A percentile compares a stretch with the other conserved stretches of the same genome.
Evolutionary conservation across 495 filamentous ascomycete genomes (phyloP).

Genomic region (Aspergillus incahuasiensis): DNA sequence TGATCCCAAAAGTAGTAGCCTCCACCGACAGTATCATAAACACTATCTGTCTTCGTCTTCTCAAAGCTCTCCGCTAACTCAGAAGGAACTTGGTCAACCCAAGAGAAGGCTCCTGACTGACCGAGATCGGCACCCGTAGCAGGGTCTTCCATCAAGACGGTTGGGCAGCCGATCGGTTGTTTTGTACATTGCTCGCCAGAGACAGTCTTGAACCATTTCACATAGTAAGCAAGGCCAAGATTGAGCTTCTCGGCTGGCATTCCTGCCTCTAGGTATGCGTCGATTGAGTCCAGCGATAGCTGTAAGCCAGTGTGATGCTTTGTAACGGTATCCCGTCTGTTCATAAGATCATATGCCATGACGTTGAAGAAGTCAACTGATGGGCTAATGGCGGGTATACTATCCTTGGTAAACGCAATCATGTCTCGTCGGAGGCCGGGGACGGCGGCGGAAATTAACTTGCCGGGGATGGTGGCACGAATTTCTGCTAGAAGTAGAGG

Average conservation of each 20-base stretch:
- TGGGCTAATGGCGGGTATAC: conserved; percentile 55
- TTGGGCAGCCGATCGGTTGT: conserved; percentile 57
- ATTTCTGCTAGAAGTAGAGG: conserved; percentile 57
- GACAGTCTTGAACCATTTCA: conserved; percentile 62
- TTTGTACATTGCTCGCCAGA: conserved; percentile 36
- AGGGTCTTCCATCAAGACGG: conserved; percentile 50
- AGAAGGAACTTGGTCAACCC: conserved; percentile 32
- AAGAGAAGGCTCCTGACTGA: conserved; percentile 34
- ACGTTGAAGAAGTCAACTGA: conserved; percentile 71
- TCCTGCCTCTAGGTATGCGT: conserved; percentile 57
- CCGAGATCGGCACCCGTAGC: conserved; percentile 33
- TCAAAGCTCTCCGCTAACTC: conserved; percentile 32
- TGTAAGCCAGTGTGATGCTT: conserved; percentile 61
- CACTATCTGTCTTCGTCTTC: conserved; percentile 48
- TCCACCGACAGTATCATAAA: conserved; percentile 53
- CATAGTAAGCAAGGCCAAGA: conserved; percentile 71
- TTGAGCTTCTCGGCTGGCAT: conserved; percentile 55
- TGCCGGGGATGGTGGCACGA: conserved; percentile 51
- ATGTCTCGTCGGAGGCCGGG: conserved; percentile 65
- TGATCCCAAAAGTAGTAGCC: conserved; percentile 67
- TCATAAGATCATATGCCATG: conserved; percentile 79
- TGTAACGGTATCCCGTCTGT: conserved; percentile 64
- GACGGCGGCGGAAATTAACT: conserved; percentile 64
- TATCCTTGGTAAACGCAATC: conserved; percentile 62
- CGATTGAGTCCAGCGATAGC: conserved; percentile 49